Base-by-base conservation (phyloP, 129 eudicot species). In the Tagetes erecta region DNA sequence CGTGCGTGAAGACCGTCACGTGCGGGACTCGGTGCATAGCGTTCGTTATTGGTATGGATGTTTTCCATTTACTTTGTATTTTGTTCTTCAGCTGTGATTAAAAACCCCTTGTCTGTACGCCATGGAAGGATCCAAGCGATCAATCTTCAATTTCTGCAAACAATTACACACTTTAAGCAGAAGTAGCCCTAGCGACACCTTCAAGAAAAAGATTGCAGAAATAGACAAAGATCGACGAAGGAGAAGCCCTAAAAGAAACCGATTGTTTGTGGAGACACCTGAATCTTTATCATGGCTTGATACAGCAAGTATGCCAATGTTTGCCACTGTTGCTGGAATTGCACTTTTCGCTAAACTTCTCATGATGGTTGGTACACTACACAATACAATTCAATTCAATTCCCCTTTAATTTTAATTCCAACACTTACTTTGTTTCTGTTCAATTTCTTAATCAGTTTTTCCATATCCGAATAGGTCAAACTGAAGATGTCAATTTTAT, bases 301-400 rank as follows among this genome's bases (percentile, higher is more conserved):
- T 75, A 86, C 96, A 8, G 96, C 96, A 13, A 81, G 85, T 42
- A 83, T 90, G 89, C 98, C 98, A 3, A 74, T 86, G 84, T 84
- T 90, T 10, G 49, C 49, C 49, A 44, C 49, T 44, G 49, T 44
- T 44, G 49, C 10, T 6, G 49, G 49, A 6, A 44, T 44, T 10
- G 49, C 49, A 44, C 49, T 44, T 1, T 44, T 44, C 36, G 98
- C 92, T 39, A 93, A 93, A 77, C 88, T 93, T 59, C 78, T 90
- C 31, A 87, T 93, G 96, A 93, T 89, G 96, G 98, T 93, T 85
- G 2, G 49, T 6, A 20, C 27, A 20, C 27, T 20, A 20, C 27
- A 20, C 27, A 20, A 20, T 20, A 20, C 27, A 20, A 20, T 20
- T 20, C 27, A 20, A 20, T 20, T 20, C 0, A 57, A 12, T 13